Base-by-base conservation (phyloP, 2,329 filamentous ascomycete genomes). In the Trichoderma sp. region DNA sequence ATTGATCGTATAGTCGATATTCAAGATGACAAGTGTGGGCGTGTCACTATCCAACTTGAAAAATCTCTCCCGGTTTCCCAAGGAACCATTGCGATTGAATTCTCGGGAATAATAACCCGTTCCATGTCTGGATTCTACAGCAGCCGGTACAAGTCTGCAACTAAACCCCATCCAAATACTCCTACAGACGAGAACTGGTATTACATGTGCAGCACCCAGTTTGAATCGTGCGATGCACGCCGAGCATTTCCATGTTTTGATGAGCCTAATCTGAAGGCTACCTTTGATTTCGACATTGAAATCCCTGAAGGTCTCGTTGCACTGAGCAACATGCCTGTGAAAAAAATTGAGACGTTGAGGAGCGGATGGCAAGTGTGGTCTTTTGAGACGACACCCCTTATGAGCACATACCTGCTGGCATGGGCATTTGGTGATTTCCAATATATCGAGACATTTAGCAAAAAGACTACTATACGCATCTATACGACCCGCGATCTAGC, bases 361-460 rank as follows among this genome's bases (percentile, higher is more conserved):
- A 85, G 89, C 70, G 91, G 91, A 71, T 91, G 87, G 81, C 91
- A 92, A 74, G 79, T 85, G 52, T 91, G 97, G 43, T 87, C 88
- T 3, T 97, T 97, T 74, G 92, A 96, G 76, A 89, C 86, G 66
- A 94, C 92, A 14, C 94, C 94, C 1, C 82, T 94, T 75, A 97
- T 97, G 94, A 96, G 92, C 82, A 97, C 92, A 28, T 91, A 97
- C 80, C 88, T 97, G 34, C 84, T 96, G 30, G 94, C 94, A 26
- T 97, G 96, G 96, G 94, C 95, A 24, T 88, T 97, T 71, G 96
- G 96, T 69, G 95, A 99, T 79, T 98, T 99, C 72, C 95, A 98
- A 81, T 97, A 97, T 75, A 89, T 98, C 66, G 96, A 99, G 82
- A 92, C 91, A 64, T 91, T 92, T 70, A 95, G 94, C 76, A 94